Base-by-base conservation (phyloP, 1,284 basidiomycete species). In the Athelia psychrophila region DNA sequence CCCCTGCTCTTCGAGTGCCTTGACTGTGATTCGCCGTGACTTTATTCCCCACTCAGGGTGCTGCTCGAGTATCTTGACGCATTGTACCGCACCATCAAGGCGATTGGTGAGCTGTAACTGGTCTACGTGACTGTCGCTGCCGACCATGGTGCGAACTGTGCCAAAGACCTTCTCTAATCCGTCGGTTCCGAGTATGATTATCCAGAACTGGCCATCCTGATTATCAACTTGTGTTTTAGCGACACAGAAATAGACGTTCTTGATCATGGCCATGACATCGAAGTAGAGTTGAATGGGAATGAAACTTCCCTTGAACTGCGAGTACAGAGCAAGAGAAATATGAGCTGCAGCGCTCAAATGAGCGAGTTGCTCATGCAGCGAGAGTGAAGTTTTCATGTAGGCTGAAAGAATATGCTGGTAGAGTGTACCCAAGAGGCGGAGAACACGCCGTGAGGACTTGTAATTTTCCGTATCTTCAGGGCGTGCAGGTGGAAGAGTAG, bases 201-300 rank as follows among this genome's bases (percentile, higher is more conserved):
- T 42, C 38, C 38, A 42, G 38, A 42, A 42, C n/a, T 42, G 6
- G 6, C 38, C 38, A 42, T 42, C 20, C 8, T 6, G 38, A n/a
- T 42, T 22, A 16, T 42, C 38, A 18, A 18, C n/a, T n/a, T 42
- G 38, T 9, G 38, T 42, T 42, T 42, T 42, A 8, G 38, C 38
- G n/a, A 42, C n/a, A 16, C 64, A 68, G 53, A 71, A 71, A 48
- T 58, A 69, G 0, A 58, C 59, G 54, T 68, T 70, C 53, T 71
- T 70, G 33, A 71, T 60, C 64, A 69, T 68, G 3, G 54, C 53
- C 59, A 63, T 60, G 19, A 67, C 53, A 42, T 71, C 63, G 27
- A 62, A 50, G 54, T 62, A 72, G 0, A 62, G 54, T 38, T 59
- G 60, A 0, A 55, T 57, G 0, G 64, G 66, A 5, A 72, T 61